Percentiles rank a stretch among this genome's conserved stretches.
Conservation (phyloP, 2,329 filamentous ascomycete species). For the Cryphonectria japonica region DNA sequence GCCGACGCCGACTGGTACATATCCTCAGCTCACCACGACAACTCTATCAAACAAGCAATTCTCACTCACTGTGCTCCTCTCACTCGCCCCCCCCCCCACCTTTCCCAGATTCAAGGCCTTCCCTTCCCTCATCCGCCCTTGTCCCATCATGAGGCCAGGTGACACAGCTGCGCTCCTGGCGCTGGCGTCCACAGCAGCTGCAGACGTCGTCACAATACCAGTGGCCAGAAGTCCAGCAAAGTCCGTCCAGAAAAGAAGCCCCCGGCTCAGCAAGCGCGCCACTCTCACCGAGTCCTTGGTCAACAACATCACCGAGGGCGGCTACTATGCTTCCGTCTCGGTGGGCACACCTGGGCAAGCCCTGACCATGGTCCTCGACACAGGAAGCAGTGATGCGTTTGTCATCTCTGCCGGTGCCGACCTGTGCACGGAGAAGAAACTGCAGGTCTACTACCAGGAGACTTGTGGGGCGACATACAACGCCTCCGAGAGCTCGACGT, state of each 20-base stretch:
- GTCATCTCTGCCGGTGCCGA: conserved; percentile 46
- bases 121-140: neutral
- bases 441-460: conserved; percentile 43
- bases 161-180: conserved; percentile 8
- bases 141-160: conserved; percentile 19
- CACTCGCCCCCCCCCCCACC: neutral
- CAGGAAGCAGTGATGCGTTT: conserved; percentile 67
- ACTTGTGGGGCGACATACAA: conserved; percentile 49
- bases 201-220: conserved; percentile 32
- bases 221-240: conserved; percentile 26
- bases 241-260: conserved; percentile 31
- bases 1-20: no score
- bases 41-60: neutral
- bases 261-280: conserved; percentile 32
- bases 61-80: no score
- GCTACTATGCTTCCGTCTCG: conserved; percentile 61
- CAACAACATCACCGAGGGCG: conserved; percentile 59
- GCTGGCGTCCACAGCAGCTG: conserved; percentile 23
- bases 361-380: conserved; percentile 61
- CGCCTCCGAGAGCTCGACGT: conserved; percentile 52
- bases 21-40: neutral
- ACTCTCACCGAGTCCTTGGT: conserved; percentile 43
- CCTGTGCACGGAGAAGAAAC: conserved; percentile 43
- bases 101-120: neutral
- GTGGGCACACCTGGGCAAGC: conserved; percentile 62